These are phyloP conservation scores for Bidens hawaiensis DNA, from an alignment of 140 eudicot species.

Conservation along the genomic window DNA sequence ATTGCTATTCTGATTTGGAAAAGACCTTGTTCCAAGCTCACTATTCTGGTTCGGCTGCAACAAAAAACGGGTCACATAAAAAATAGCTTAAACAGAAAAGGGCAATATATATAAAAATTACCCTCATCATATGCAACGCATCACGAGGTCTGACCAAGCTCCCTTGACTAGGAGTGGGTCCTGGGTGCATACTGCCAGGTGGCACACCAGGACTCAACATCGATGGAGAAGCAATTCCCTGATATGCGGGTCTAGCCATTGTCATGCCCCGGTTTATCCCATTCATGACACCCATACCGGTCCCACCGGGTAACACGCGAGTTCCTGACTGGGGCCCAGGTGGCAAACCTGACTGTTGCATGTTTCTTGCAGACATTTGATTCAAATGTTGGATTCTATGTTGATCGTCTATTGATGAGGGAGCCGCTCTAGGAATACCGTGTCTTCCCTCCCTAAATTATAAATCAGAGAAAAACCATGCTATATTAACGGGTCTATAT, in stretches of 20 bases:
- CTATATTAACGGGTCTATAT: background rate
- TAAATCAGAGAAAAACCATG: background rate
- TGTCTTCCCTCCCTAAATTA: constrained; percentile 74
- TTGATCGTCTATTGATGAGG: constrained; percentile 68
- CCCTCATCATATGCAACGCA: constrained; percentile 55
- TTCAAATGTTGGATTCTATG: constrained; percentile 67
- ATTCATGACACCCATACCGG: constrained; percentile 38
- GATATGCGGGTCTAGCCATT: constrained; percentile 63
- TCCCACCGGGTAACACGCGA: constrained; percentile 65
- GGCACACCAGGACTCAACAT: constrained; percentile 5
- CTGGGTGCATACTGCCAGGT: constrained; percentile 24
- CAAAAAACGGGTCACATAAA: background rate
- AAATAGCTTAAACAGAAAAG: background rate
- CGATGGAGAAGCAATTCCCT: constrained; percentile 55
- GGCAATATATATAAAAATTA: background rate
- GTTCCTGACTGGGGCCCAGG: constrained; percentile 58
- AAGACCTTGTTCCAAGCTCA: constrained; percentile 37
- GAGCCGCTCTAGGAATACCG: constrained; percentile 56
- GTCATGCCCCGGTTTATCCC: constrained; percentile 56
- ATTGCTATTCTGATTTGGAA: constrained; percentile 44
- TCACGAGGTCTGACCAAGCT: constrained; percentile 66
- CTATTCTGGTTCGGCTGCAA: constrained; percentile 35
- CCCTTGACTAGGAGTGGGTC: constrained; percentile 59
- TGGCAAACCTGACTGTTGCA: constrained; percentile 45
- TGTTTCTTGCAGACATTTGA: constrained; percentile 70